Conservation (phyloP, 1,284 basidiomycete genomes). For the Melampsora americana region DNA sequence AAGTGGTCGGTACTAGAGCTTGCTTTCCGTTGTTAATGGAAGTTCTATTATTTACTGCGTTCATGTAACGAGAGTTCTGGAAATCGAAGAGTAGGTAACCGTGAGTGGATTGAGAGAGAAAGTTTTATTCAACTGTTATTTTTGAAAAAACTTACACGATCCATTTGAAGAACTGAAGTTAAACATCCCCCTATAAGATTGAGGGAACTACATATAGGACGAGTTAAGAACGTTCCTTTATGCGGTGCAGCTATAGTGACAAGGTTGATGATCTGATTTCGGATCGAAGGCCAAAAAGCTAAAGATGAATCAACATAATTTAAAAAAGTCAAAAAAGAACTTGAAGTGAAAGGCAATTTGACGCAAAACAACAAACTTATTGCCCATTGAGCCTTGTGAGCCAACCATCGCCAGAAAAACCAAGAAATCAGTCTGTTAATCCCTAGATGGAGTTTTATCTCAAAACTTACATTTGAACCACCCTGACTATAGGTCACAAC, state of each 20-base stretch:
- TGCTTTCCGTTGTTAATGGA: background rate
- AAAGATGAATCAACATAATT: too few species aligned
- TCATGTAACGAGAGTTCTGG: constrained; percentile 3
- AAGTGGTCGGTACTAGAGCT: constrained; percentile 26
- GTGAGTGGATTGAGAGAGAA: too few species aligned
- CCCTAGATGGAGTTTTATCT: background rate
- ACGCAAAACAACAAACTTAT: constrained; percentile 6
- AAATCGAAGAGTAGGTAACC: background rate
- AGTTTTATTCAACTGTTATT: too few species aligned
- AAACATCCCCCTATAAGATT: constrained; percentile 19
- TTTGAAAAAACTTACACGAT: background rate
- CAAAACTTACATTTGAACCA: constrained; percentile 23
- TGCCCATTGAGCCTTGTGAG: constrained; percentile 17
- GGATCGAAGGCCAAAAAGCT: constrained; percentile 45
- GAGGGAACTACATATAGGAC: constrained; percentile 43
- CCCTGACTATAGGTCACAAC: constrained; percentile 48
- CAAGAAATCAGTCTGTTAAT: background rate
- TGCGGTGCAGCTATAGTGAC: background rate
- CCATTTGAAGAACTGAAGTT: constrained; percentile 3
- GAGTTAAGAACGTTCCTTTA: constrained; percentile 32
- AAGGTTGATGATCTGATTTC: background rate
- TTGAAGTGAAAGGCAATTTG: background rate
- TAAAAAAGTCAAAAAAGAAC: constrained; percentile 26
- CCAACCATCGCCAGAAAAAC: too few species aligned
- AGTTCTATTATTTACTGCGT: constrained; percentile 14